phyloP scores from a whole-genome alignment of 352 stramenopile species.

The Blastocystis sp. region DNA sequence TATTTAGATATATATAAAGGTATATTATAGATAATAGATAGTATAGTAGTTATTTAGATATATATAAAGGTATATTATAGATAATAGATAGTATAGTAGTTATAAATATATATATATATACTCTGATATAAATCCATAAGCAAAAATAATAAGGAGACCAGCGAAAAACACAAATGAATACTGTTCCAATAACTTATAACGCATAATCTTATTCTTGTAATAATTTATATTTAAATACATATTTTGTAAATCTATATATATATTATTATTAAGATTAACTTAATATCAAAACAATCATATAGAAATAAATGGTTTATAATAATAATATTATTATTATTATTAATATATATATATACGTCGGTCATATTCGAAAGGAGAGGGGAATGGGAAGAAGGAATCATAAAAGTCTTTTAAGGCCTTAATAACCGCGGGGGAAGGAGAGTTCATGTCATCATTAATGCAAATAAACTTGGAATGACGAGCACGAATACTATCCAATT shows the following conservation, averaged over 20 bases:
- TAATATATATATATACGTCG: conserved; percentile 43
- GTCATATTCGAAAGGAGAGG: conserved; percentile 67
- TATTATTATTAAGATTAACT: background rate
- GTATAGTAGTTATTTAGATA: too few species aligned
- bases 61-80: too few species aligned
- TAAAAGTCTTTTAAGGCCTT: conserved; percentile 72
- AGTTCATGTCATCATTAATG: conserved; percentile 81
- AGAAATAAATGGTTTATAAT: background rate
- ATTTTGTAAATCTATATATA: background rate
- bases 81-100: too few species aligned
- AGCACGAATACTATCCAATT: conserved; percentile 69
- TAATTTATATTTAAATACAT: background rate
- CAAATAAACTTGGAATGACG: conserved; percentile 77
- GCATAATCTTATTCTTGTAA: background rate
- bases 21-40: too few species aligned
- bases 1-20: too few species aligned
- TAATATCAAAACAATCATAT: conserved; percentile 8
- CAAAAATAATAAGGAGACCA: too few species aligned
- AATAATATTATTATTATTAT: background rate
- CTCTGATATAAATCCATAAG: too few species aligned
- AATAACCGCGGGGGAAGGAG: conserved; percentile 54
- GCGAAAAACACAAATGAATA: too few species aligned
- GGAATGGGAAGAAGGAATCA: conserved; percentile 65
- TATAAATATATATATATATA: too few species aligned
- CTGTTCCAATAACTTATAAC: too few species aligned